A percentile compares a stretch with the other conserved stretches of the same genome.
These are phyloP conservation scores for Puccinia polysora DNA, from an alignment of 1,284 basidiomycete species.

Conservation along the genomic window DNA sequence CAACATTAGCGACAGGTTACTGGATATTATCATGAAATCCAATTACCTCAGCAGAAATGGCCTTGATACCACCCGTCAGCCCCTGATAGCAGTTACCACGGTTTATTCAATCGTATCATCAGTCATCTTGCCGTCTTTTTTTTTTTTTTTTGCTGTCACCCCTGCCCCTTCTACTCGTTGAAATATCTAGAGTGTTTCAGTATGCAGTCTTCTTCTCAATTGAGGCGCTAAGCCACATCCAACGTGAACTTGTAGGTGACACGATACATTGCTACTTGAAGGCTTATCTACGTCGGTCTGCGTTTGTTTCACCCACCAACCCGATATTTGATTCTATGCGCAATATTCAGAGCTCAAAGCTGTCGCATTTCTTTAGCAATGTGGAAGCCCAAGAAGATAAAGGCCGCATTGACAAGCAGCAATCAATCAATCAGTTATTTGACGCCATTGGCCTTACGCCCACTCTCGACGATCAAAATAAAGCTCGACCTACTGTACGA, in stretches of 20 bases:
- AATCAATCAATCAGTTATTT: constrained; percentile 49
- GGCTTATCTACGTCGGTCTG: constrained; percentile 25
- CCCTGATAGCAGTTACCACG: no score
- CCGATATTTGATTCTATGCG: constrained; percentile 11
- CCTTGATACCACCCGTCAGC: background rate
- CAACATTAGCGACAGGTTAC: no score
- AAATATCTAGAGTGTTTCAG: no score
- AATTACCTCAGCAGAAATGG: no score
- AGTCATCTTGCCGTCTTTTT: no score
- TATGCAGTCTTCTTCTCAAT: no score
- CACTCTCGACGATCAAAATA: constrained; percentile 32
- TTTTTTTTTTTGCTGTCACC: background rate
- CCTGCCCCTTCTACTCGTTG: background rate
- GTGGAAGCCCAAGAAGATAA: constrained; percentile 56
- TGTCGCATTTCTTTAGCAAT: constrained; percentile 15
- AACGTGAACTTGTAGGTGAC: constrained; percentile 6
- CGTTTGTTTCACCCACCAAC: constrained; percentile 22
- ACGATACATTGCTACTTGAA: constrained; percentile 42
- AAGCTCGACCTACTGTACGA: constrained; percentile 1
- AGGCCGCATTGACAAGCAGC: constrained; percentile 19
- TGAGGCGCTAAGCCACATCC: background rate
- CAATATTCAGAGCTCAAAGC: background rate
- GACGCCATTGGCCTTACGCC: constrained; percentile 46
- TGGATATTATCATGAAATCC: background rate
- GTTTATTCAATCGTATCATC: no score